Conservation (phyloP, 106 monocot genomes). For the Dendrobium chrysotoxum region DNA sequence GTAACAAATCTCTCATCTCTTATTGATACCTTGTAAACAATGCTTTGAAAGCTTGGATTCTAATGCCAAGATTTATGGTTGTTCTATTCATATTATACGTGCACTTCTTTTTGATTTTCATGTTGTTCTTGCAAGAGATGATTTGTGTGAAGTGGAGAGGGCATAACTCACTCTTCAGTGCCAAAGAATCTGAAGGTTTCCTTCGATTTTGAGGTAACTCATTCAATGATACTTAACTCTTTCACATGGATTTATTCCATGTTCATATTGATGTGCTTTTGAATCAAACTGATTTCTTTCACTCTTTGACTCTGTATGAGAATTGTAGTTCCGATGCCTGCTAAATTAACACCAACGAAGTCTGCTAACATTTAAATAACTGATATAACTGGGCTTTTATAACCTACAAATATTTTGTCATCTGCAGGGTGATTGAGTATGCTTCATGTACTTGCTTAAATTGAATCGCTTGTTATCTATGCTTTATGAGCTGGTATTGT, state of each 20-base stretch:
- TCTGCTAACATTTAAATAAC: background rate
- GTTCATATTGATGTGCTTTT: background rate
- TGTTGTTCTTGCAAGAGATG: slow-evolving; percentile 77
- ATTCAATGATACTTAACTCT: background rate
- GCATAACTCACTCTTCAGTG: slow-evolving; percentile 15
- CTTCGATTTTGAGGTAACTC: background rate
- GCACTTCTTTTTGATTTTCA: slow-evolving; percentile 34
- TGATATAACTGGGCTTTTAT: background rate
- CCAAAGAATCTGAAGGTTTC: background rate
- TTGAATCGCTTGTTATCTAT: too few species aligned
- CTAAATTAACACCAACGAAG: background rate
- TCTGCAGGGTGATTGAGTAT: too few species aligned
- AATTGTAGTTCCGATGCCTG: background rate
- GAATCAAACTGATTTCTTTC: background rate
- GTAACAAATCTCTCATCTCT: slow-evolving; percentile 17
- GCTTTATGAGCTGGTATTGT: background rate
- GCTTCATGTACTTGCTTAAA: too few species aligned
- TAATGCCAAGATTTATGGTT: slow-evolving; percentile 27
- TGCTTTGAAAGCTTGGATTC: slow-evolving; percentile 18
- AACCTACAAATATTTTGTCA: too few species aligned
- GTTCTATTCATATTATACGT: slow-evolving; percentile 10
- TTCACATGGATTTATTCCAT: background rate
- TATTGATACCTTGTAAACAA: slow-evolving; percentile 25
- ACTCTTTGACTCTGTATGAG: too few species aligned
- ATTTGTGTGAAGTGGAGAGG: slow-evolving; percentile 33